Base-by-base conservation (phyloP, 2,329 filamentous ascomycete species). In the Ophiognomonia clavigignenti-juglandacearum region DNA sequence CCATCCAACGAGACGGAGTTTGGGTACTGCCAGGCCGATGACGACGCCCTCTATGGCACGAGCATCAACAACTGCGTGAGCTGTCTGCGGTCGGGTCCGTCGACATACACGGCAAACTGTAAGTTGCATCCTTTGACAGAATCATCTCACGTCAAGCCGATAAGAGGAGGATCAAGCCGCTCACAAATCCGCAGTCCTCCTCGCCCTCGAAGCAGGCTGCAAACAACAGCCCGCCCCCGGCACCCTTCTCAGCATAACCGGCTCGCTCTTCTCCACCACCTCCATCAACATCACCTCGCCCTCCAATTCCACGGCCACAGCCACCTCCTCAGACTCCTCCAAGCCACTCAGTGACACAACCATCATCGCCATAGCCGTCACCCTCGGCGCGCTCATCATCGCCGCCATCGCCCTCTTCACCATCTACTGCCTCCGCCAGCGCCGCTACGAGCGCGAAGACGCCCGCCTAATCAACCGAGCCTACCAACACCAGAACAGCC, bases 301-400 rank as follows among this genome's bases (percentile, higher is more conserved):
- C 1, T 55, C 53, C 7, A 59, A 61, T 40, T 31, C 53, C 5
- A 59, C 62, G 1, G 40, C 57, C 1, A 54, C 63, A 0, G 50
- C 54, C 0, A 53, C 59, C 1, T 53, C 57, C 4, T 45, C 53
- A 5, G n/a, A 39, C 18, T 52, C 57, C 4, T 56, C 56, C 9
- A 31, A 14, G 22, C 38, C 35, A 19, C 26, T 79, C 57, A 68
- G 71, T 0, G 68, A 69, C 0, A 71, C 72, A 2, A 71, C 72
- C n/a, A 74, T 79, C 14, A 72, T 73, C 0, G 77, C 77, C 16
- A 80, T 82, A 38, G 68, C 66, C 0, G 59, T 78, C 1, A 76
- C 72, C 11, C 69, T 66, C 6, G 64, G 64, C 0, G 60, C 75
- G 0, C 56, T 71, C 2, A 57, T 79, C 3, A 27, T 74, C 6